Conservation (phyloP, 345 rosid species). For the Eucalyptus marginata region DNA sequence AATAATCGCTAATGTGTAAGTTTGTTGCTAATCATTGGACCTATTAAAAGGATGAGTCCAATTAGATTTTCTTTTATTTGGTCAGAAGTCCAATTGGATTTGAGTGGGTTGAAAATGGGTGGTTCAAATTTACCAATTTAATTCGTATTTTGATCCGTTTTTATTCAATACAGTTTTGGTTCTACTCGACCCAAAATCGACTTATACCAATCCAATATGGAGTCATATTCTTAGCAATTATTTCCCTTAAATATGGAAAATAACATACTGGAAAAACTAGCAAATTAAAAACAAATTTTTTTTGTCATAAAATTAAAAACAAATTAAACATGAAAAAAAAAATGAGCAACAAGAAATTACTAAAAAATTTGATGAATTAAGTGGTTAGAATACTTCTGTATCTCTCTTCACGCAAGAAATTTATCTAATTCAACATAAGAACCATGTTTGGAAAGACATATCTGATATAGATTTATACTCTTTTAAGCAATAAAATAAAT, state of each 20-base stretch:
- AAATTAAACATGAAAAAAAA: too few relatives aligned
- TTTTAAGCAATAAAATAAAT: rapidly evolving
- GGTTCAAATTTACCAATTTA: rapidly evolving
- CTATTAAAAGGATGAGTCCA: rapidly evolving
- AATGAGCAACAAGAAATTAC: too few relatives aligned
- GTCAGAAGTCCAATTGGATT: rapidly evolving
- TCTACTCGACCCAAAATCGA: rapidly evolving
- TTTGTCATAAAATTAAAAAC: too few relatives aligned
- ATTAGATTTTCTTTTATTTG: too few relatives aligned
- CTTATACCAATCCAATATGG: too few relatives aligned
- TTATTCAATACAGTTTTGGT: not conserved
- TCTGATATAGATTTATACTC: not conserved
- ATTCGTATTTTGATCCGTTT: rapidly evolving
- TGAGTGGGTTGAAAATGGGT: not conserved
- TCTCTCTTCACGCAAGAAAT: too few relatives aligned
- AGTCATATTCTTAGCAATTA: too few relatives aligned
- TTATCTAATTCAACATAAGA: not conserved
- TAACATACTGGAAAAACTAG: rapidly evolving
- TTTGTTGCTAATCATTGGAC: too few relatives aligned
- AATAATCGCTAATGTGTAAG: too few relatives aligned
- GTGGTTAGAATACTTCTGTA: not conserved
- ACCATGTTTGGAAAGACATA: rapidly evolving
- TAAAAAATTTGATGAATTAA: not conserved
- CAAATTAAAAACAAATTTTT: too few relatives aligned
- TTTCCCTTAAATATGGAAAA: too few relatives aligned